phyloP scores from a whole-genome alignment of 2,329 filamentous ascomycete species.

The Neofusicoccum sp. region DNA sequence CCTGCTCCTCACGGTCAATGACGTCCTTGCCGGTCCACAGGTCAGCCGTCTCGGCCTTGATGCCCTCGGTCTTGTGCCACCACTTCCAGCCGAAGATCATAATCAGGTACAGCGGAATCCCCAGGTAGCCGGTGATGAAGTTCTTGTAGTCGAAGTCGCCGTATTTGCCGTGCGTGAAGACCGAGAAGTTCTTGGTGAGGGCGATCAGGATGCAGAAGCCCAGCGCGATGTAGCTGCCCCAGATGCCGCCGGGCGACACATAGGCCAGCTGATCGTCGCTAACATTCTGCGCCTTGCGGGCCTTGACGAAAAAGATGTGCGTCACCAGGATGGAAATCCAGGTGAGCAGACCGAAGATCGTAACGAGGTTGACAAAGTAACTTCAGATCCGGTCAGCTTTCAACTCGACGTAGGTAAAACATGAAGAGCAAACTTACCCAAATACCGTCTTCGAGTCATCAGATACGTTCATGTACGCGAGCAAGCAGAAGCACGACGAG shows the following conservation, averaged over 20 bases:
- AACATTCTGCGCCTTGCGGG: constrained; percentile 46
- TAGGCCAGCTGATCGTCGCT: constrained; percentile 51
- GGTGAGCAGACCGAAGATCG: constrained; percentile 43
- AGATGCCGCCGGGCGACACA: constrained; percentile 68
- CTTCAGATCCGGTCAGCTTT: neutral
- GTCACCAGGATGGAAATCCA: constrained; percentile 52
- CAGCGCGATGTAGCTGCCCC: constrained; percentile 66
- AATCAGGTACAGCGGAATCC: constrained; percentile 71
- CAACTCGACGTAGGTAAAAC: neutral
- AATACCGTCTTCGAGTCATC: constrained; percentile 44
- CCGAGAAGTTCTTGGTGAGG: constrained; percentile 78
- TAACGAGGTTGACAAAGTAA: constrained; percentile 49
- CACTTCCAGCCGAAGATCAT: constrained; percentile 69
- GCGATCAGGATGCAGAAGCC: constrained; percentile 70
- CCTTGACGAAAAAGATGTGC: constrained; percentile 50
- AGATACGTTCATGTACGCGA: constrained; percentile 57
- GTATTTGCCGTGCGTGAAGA: constrained; percentile 61
- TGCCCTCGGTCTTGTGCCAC: constrained; percentile 52
- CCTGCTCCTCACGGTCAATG: constrained; percentile 70
- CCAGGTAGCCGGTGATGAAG: constrained; percentile 75
- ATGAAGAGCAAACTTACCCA: constrained; percentile 18
- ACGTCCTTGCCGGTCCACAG: constrained; percentile 71
- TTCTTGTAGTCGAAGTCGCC: constrained; percentile 71
- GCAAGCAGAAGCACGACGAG: constrained; percentile 61
- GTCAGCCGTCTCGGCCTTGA: constrained; percentile 62